A percentile compares a stretch with the other conserved stretches of the same genome.
Conservation (phyloP, 2,329 filamentous ascomycete species). For the Penicillium sp. region DNA sequence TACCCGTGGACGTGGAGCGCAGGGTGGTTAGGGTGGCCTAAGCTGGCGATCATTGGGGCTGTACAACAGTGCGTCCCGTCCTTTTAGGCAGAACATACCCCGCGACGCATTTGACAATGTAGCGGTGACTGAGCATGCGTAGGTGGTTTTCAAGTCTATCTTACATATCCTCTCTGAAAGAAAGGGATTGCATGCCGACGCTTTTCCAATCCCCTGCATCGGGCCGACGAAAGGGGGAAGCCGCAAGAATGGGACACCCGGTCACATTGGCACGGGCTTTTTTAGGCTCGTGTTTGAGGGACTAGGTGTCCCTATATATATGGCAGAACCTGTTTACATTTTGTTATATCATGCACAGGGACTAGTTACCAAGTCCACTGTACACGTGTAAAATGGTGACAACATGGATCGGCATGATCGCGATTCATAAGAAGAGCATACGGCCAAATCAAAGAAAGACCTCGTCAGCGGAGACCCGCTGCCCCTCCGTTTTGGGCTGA, state of each 20-base stretch:
- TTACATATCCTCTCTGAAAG: background rate
- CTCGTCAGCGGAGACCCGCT: conserved; percentile 22
- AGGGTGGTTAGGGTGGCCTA: conserved; percentile 1
- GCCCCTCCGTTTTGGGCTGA: conserved; percentile 5
- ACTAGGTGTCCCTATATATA: background rate
- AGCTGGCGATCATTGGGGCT: conserved; percentile 1
- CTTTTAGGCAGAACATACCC: background rate
- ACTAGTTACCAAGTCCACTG: background rate
- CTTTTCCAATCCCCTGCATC: background rate
- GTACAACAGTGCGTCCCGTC: background rate
- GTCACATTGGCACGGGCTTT: conserved; percentile 5
- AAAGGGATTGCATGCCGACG: conserved; percentile 3
- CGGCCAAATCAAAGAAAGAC: background rate
- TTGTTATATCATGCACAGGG: background rate
- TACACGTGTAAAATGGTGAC: conserved; percentile 1
- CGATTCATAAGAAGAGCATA: background rate
- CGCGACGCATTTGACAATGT: conserved; percentile 1
- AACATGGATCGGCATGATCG: background rate
- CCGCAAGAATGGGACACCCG: conserved; percentile 11
- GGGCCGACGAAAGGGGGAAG: conserved; percentile 20
- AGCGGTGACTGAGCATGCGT: conserved; percentile 1
- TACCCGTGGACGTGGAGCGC: background rate
- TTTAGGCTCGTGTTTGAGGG: background rate
- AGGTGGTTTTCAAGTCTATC: background rate
- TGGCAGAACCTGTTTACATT: background rate